These are phyloP conservation scores for Tinospora cordifolia DNA, from an alignment of 164 flowering plant genomes.

Conservation along the genomic window DNA sequence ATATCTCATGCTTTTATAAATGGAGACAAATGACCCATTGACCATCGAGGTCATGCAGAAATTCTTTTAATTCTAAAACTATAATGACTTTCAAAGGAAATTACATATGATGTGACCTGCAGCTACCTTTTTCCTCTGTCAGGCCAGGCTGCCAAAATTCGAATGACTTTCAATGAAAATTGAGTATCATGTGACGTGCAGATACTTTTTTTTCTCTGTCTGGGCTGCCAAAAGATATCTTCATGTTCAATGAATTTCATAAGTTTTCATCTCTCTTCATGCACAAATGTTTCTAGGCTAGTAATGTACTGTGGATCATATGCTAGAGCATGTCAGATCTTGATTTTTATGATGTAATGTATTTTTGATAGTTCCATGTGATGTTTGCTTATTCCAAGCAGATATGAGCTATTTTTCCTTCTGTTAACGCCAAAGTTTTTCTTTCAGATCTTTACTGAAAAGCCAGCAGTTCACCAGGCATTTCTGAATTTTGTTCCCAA, in stretches of 20 bases:
- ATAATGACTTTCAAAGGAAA: too few relatives aligned
- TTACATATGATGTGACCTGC: too few relatives aligned
- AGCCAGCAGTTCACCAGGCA: conserved; percentile 92
- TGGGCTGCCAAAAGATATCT: not conserved
- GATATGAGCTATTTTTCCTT: not conserved
- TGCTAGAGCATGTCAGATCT: not conserved
- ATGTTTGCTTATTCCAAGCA: not conserved
- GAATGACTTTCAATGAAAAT: too few relatives aligned
- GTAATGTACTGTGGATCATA: not conserved
- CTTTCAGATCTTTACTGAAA: conserved; percentile 89
- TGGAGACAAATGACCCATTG: not conserved
- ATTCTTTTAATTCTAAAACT: too few relatives aligned
- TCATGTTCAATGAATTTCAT: not conserved
- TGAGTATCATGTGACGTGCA: not conserved
- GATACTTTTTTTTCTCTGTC: not conserved
- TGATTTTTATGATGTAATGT: not conserved
- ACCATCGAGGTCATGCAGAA: too few relatives aligned
- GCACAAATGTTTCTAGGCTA: not conserved
- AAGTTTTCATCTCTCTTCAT: not conserved
- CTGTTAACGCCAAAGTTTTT: not conserved
- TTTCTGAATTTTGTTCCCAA: conserved; percentile 67
- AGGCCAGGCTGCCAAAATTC: too few relatives aligned
- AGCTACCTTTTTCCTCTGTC: too few relatives aligned
- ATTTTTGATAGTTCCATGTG: not conserved
- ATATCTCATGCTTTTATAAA: not conserved